phyloP scores from a whole-genome alignment of 169 alveolate genomes.

The Besnoitia besnoiti region DNA sequence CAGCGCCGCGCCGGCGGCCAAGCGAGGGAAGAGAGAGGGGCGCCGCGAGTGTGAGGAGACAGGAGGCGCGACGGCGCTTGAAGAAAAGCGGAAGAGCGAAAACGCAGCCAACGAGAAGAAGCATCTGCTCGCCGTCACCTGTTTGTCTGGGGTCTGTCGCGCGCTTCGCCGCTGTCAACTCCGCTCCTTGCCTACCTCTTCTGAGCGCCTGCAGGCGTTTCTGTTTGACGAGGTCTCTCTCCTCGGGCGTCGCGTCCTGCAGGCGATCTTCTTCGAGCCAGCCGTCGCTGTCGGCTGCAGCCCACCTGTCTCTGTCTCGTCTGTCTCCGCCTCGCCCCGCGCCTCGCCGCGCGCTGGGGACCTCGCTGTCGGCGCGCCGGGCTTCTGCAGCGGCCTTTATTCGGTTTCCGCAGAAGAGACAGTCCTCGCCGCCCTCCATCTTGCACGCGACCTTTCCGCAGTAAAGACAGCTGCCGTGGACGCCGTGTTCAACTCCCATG shows the following conservation, averaged over 20 bases:
- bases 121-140: too few species aligned
- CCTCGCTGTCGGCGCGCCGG: too few species aligned
- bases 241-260: background rate
- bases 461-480: constrained; percentile 19
- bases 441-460: constrained; percentile 38
- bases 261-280: constrained; percentile 41
- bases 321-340: background rate
- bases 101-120: too few species aligned
- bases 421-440: constrained; percentile 1
- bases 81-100: too few species aligned
- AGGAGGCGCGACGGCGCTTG: too few species aligned
- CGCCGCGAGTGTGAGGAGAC: too few species aligned
- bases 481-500: constrained; percentile 20
- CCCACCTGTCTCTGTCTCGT: background rate
- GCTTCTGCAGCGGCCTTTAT: background rate
- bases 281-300: background rate
- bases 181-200: constrained; percentile 5
- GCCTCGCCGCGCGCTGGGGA: too few species aligned
- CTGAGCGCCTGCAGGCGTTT: background rate
- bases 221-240: constrained; percentile 3
- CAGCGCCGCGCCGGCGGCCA: too few species aligned
- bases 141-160: too few species aligned
- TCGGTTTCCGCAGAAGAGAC: constrained; percentile 33
- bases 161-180: too few species aligned
- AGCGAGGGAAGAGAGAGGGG: too few species aligned